Evolutionary conservation across 2,329 filamentous ascomycete genomes (phyloP).

Genomic region (Claviceps citrina): DNA sequence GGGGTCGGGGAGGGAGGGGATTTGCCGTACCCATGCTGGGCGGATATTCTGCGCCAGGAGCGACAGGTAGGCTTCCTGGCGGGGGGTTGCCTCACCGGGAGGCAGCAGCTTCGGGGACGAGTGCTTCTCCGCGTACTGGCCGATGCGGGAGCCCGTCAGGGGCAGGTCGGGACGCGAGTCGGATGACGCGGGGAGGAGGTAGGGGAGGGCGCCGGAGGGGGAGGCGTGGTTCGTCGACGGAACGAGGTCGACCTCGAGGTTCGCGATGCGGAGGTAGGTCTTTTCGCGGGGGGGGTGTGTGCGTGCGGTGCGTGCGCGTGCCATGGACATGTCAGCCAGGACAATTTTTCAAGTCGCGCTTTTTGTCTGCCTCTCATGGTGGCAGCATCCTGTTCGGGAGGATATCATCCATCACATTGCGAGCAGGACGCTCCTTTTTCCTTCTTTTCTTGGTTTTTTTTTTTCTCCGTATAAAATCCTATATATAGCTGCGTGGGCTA

Average conservation of each 20-base stretch:
- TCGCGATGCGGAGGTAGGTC: constrained; percentile 70
- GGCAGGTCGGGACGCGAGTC: constrained; percentile 35
- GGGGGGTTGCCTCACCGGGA: constrained; percentile 35
- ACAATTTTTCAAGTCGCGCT: too few species aligned
- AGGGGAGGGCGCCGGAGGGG: constrained; percentile 74
- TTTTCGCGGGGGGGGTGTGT: too few species aligned
- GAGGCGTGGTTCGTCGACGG: constrained; percentile 87
- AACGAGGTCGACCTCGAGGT: constrained; percentile 48
- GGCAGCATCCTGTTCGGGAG: too few species aligned
- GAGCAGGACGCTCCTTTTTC: too few species aligned
- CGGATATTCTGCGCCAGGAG: constrained; percentile 65
- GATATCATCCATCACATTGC: too few species aligned
- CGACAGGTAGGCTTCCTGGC: constrained; percentile 61
- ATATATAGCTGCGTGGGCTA: too few species aligned
- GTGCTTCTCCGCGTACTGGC: constrained; percentile 47
- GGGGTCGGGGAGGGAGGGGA: not conserved
- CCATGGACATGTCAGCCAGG: too few species aligned
- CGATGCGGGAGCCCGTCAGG: constrained; percentile 39
- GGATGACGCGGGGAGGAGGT: constrained; percentile 47
- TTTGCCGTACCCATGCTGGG: constrained; percentile 57
- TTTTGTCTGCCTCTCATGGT: too few species aligned
- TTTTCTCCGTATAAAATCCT: too few species aligned
- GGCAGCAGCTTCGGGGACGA: constrained; percentile 15
- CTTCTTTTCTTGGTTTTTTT: not conserved
- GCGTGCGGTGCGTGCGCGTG: too few species aligned